Conservation (phyloP, 1,139 yeast species). For the Suhomyces kunorum region DNA sequence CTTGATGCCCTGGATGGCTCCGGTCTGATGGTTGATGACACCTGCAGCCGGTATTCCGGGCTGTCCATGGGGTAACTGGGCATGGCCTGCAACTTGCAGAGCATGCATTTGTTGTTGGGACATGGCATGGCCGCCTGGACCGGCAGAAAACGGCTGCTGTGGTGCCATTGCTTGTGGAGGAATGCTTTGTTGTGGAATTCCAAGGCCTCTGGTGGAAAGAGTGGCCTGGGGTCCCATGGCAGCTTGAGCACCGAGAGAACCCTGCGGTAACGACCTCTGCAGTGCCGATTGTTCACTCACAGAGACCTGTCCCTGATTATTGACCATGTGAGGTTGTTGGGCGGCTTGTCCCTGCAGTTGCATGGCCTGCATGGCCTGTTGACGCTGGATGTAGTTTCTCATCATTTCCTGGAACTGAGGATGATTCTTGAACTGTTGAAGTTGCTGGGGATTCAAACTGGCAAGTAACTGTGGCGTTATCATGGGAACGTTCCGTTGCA, state of each 20-base stretch:
- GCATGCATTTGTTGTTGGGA: conserved; percentile 16
- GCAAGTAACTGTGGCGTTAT: conserved; percentile 45
- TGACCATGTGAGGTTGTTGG: conserved; percentile 7
- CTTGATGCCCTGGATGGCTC: conserved; percentile 2
- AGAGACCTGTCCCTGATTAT: conserved; percentile 5
- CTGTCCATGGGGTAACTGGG: neutral
- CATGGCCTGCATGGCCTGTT: conserved; percentile 37
- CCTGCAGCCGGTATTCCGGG: conserved; percentile 2
- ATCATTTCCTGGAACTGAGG: conserved; percentile 48
- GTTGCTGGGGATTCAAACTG: conserved; percentile 46
- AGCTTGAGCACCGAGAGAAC: conserved; percentile 2
- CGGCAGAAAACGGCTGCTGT: conserved; percentile 5
- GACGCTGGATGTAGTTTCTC: conserved; percentile 41
- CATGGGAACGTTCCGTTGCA: conserved; percentile 24
- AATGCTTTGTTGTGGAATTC: conserved; percentile 1
- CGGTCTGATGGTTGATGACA: neutral
- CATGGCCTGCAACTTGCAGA: conserved; percentile 13
- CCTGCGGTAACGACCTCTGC: conserved; percentile 3
- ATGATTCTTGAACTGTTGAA: conserved; percentile 50
- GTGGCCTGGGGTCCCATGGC: conserved; percentile 1
- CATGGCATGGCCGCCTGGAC: conserved; percentile 7
- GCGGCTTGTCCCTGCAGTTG: conserved; percentile 30
- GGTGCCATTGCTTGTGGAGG: conserved; percentile 7
- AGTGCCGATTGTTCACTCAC: conserved; percentile 6
- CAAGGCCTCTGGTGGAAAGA: conserved; percentile 2